These are phyloP conservation scores for Botrytis deweyae DNA, from an alignment of 2,329 filamentous ascomycete genomes.

Conservation along the genomic window DNA sequence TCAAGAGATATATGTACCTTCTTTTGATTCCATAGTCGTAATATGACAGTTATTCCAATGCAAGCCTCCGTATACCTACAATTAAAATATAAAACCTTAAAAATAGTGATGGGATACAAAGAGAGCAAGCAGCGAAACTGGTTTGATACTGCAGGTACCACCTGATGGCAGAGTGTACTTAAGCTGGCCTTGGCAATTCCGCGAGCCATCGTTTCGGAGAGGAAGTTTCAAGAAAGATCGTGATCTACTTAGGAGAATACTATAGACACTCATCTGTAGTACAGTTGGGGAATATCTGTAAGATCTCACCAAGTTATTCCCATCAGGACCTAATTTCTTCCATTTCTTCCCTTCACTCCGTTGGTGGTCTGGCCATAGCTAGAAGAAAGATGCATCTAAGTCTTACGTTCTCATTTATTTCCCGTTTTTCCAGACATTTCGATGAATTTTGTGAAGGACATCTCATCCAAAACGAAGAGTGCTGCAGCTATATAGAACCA, in stretches of 20 bases:
- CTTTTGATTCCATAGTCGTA: too few relatives aligned
- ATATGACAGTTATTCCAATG: too few relatives aligned
- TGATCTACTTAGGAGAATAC: not conserved
- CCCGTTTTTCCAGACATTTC: not conserved
- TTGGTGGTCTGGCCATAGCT: not conserved
- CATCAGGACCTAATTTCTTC: not conserved
- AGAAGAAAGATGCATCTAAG: not conserved
- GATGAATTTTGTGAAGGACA: not conserved
- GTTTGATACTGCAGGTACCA: too few relatives aligned
- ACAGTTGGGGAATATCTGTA: not conserved
- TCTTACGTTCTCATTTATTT: not conserved
- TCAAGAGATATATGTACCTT: too few relatives aligned
- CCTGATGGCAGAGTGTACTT: not conserved
- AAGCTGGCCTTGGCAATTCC: not conserved
- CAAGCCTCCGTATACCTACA: too few relatives aligned
- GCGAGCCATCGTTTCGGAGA: not conserved
- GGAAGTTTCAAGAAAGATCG: not conserved
- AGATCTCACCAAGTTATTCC: not conserved
- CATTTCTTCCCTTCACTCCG: not conserved
- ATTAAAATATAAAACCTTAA: too few relatives aligned
- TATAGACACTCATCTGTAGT: not conserved
- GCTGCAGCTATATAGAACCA: not conserved
- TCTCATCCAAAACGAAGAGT: not conserved
- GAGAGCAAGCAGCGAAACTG: too few relatives aligned
- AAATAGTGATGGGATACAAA: too few relatives aligned